These are phyloP conservation scores for Coniochaeta hoffmannii DNA, from an alignment of 2,329 filamentous ascomycete genomes.

Conservation along the genomic window DNA sequence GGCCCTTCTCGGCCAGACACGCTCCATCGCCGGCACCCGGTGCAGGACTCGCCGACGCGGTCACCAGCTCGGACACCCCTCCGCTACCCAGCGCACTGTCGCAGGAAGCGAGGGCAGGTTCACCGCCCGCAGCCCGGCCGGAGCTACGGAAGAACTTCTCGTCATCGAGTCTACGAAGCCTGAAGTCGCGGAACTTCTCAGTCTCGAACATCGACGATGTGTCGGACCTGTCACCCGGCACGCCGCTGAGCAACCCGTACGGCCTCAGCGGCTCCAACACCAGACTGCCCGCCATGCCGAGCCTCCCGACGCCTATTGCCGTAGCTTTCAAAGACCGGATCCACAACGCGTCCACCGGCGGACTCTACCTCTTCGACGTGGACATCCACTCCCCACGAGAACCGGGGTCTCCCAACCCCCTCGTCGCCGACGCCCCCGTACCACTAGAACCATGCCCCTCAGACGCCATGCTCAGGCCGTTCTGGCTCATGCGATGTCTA, in stretches of 20 bases:
- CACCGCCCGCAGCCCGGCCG: slow-evolving; percentile 42
- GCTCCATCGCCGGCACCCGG: slow-evolving; percentile 25
- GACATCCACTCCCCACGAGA: slow-evolving; percentile 63
- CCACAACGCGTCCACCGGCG: slow-evolving; percentile 54
- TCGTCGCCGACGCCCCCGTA: slow-evolving; percentile 59
- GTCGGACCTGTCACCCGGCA: slow-evolving; percentile 63
- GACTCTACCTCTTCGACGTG: slow-evolving; percentile 76
- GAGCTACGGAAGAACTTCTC: slow-evolving; percentile 61
- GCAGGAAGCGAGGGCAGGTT: slow-evolving; percentile 37
- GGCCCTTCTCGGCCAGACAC: slow-evolving; percentile 21
- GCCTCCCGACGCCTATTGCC: slow-evolving; percentile 60
- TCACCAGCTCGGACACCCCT: slow-evolving; percentile 18
- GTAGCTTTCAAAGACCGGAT: slow-evolving; percentile 53
- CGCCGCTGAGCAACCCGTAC: slow-evolving; percentile 65
- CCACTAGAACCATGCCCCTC: slow-evolving; percentile 88
- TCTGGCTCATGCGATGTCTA: slow-evolving; percentile 94
- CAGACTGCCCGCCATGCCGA: slow-evolving; percentile 49
- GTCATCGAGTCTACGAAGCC: slow-evolving; percentile 60
- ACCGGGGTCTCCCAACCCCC: slow-evolving; percentile 58
- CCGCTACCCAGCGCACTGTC: slow-evolving; percentile 20
- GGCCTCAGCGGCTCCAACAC: slow-evolving; percentile 28
- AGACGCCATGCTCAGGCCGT: slow-evolving; percentile 82
- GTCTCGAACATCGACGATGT: slow-evolving; percentile 52
- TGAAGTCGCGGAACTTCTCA: slow-evolving; percentile 70
- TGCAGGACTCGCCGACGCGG: slow-evolving; percentile 21